These are phyloP conservation scores for Sideroxylon spinosum DNA, from an alignment of 179 eudicot species.

Conservation along the genomic window DNA sequence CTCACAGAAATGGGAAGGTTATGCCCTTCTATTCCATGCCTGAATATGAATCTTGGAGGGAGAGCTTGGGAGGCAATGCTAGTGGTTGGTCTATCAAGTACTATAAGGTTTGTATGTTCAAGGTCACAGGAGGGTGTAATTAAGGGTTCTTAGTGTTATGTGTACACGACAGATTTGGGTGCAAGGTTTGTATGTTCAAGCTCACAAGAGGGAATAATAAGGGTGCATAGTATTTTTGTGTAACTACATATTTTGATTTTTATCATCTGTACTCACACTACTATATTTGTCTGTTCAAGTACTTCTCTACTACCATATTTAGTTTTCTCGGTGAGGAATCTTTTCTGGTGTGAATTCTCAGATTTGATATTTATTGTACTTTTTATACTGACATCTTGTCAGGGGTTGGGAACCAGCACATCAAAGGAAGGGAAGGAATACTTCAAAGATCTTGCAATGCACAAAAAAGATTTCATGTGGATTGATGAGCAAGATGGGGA, in stretches of 20 bases:
- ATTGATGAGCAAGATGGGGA: slow-evolving; percentile 67
- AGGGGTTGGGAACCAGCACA: slow-evolving; percentile 96
- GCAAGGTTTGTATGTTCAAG: slow-evolving; percentile 45
- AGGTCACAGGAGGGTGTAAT: background rate
- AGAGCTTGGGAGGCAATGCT: slow-evolving; percentile 40
- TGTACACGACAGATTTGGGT: background rate
- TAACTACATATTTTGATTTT: background rate
- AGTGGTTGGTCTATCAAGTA: slow-evolving; percentile 78
- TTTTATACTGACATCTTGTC: background rate
- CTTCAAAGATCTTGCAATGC: slow-evolving; percentile 52
- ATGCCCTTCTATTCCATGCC: slow-evolving; percentile 73
- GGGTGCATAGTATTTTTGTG: background rate
- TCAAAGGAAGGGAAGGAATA: slow-evolving; percentile 74
- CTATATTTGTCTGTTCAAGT: slow-evolving; percentile 8
- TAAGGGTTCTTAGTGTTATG: background rate
- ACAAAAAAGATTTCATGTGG: slow-evolving; percentile 77
- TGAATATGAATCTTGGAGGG: slow-evolving; percentile 73
- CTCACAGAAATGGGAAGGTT: slow-evolving; percentile 33
- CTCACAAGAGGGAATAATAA: background rate
- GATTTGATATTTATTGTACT: background rate
- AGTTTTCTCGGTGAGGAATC: background rate
- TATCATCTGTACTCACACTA: background rate
- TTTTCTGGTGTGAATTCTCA: background rate
- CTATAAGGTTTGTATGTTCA: slow-evolving; percentile 59
- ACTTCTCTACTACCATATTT: too few species aligned